These are phyloP conservation scores for Thelonectria rubi DNA, from an alignment of 2,329 filamentous ascomycete species.

Conservation along the genomic window DNA sequence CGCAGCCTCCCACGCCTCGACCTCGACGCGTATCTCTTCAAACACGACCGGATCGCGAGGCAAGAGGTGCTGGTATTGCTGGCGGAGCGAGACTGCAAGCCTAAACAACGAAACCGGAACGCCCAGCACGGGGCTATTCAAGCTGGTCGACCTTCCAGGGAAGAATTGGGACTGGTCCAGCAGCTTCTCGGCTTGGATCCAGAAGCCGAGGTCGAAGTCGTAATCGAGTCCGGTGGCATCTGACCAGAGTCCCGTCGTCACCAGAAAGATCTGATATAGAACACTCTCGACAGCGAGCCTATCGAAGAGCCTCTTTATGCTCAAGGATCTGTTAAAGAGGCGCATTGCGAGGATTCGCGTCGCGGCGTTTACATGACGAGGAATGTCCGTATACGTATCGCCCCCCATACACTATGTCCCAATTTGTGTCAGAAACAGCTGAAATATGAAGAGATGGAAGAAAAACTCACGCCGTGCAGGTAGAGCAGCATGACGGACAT, in stretches of 20 bases:
- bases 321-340: conserved; percentile 15
- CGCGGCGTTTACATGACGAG: conserved; percentile 35
- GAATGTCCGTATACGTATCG: conserved; percentile 33
- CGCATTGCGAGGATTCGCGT: conserved; percentile 32
- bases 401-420: conserved; percentile 30
- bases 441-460: no score
- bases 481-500: conserved; percentile 42
- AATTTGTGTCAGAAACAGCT: not conserved
- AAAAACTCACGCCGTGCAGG: conserved; percentile 36
- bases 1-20: conserved; percentile 26
- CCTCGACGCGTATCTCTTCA: conserved; percentile 14
- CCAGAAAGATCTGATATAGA: conserved; percentile 36
- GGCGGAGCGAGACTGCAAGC: conserved; percentile 21
- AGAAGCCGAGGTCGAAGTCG: conserved; percentile 30
- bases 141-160: conserved; percentile 18
- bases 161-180: conserved; percentile 26
- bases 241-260: conserved; percentile 36
- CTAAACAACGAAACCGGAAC: conserved; percentile 34
- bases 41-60: not conserved
- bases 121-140: conserved; percentile 38
- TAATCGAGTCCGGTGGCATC: conserved; percentile 15
- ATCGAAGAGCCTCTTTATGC: conserved; percentile 32
- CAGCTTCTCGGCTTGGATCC: conserved; percentile 30
- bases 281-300: conserved; percentile 38
- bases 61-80: conserved; percentile 15